A percentile compares a stretch with the other conserved stretches of the same genome.
Evolutionary conservation across 176 grass and related monocot species (phyloP).

Genomic region (Oropetium thomaeum): DNA sequence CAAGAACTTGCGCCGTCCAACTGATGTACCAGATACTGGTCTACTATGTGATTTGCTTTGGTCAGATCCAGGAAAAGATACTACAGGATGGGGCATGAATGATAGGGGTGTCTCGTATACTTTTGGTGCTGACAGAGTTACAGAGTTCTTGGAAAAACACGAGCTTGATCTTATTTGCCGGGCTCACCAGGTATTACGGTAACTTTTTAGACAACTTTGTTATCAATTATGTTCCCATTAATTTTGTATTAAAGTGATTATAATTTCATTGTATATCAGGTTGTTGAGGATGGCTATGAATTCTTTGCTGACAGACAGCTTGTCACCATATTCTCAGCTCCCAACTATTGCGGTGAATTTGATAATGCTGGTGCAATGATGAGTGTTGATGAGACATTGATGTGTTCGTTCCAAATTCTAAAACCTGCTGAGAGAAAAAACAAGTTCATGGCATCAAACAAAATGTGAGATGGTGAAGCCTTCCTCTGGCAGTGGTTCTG

Average conservation of each 20-base stretch:
- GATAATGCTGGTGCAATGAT: conserved; percentile 96
- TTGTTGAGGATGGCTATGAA: conserved; percentile 97
- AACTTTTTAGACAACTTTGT: background rate
- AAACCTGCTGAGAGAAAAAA: conserved; percentile 85
- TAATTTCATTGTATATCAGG: conserved; percentile 50
- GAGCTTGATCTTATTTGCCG: conserved; percentile 88
- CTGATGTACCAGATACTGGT: conserved; percentile 82
- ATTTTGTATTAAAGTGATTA: conserved; percentile 2
- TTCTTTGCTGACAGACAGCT: conserved; percentile 93
- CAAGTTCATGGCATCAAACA: conserved; percentile 71
- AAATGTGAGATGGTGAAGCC: conserved; percentile 59
- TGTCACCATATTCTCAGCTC: conserved; percentile 91
- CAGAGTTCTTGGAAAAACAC: conserved; percentile 70
- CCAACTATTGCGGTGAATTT: conserved; percentile 95
- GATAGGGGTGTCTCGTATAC: conserved; percentile 92
- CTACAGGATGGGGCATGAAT: conserved; percentile 88
- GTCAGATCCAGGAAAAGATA: conserved; percentile 85
- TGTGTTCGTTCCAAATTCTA: conserved; percentile 97
- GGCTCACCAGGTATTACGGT: conserved; percentile 66
- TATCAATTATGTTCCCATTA: background rate
- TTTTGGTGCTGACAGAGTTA: conserved; percentile 79
- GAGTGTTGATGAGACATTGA: conserved; percentile 95
- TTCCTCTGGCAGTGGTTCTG: conserved; percentile 8
- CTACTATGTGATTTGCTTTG: conserved; percentile 86
- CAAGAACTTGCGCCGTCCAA: conserved; percentile 56